A percentile compares a stretch with the other conserved stretches of the same genome.
phyloP scores from a whole-genome alignment of 768 basidiomycete genomes.

The Tricholoma saponaceum region DNA sequence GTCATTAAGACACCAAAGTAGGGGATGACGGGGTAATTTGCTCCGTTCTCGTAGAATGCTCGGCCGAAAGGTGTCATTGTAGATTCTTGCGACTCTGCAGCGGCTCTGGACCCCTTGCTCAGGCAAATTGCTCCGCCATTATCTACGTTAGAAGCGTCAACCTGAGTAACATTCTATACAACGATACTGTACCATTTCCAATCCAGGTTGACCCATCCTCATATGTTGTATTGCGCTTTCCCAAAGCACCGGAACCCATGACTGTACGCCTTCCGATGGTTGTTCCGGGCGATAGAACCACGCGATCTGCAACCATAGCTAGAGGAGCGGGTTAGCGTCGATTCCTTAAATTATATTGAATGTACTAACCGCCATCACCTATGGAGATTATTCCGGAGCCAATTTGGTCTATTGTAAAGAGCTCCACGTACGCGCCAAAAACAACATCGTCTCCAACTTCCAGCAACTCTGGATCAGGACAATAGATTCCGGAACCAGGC shows the following conservation, averaged over 20 bases:
- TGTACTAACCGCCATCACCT: slow-evolving; percentile 30
- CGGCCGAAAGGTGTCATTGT: slow-evolving; percentile 41
- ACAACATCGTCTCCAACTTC: slow-evolving; percentile 47
- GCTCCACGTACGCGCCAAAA: slow-evolving; percentile 41
- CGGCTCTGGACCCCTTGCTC: slow-evolving; percentile 17
- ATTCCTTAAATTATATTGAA: background rate
- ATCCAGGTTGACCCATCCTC: slow-evolving; percentile 44
- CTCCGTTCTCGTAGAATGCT: slow-evolving; percentile 37
- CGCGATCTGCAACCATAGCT: slow-evolving; percentile 50
- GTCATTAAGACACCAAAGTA: slow-evolving; percentile 31
- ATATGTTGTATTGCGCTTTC: slow-evolving; percentile 36
- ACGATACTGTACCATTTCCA: slow-evolving; percentile 31
- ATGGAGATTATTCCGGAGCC: slow-evolving; percentile 37
- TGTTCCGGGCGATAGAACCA: slow-evolving; percentile 40
- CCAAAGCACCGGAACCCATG: slow-evolving; percentile 45
- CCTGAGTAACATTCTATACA: background rate
- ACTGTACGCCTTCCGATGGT: slow-evolving; percentile 35
- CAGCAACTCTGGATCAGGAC: slow-evolving; percentile 43
- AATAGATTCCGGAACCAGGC: slow-evolving; percentile 43
- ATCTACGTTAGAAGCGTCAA: slow-evolving; percentile 16
- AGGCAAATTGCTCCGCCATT: slow-evolving; percentile 37
- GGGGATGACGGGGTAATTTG: slow-evolving; percentile 37
- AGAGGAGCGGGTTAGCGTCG: background rate
- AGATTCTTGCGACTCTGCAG: slow-evolving; percentile 16
- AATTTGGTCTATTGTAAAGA: slow-evolving; percentile 40